Base-by-base conservation (phyloP, 768 basidiomycete genomes). In the Suillus americanus region DNA sequence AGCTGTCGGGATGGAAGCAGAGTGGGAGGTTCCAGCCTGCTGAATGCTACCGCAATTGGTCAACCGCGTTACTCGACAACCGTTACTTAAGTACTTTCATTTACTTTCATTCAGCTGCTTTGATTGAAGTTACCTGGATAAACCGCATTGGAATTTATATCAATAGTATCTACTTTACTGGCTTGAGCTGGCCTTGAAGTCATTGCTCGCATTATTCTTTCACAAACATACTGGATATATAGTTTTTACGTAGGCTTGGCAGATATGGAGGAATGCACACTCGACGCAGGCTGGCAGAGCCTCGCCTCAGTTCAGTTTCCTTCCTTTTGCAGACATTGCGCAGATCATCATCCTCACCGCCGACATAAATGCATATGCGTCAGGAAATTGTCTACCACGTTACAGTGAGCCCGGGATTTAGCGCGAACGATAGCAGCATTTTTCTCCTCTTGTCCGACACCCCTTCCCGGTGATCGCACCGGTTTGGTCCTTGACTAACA, bases 21-120 rank as follows among this genome's bases (percentile, higher is more conserved):
- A 90, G 78, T 91, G 90, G 89, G 89, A 92, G 74, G 88, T 92
- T 54, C 85, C 89, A 72, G 79, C 90, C 60, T 89, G 88, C 75
- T 90, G 69, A 73, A 10, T 28, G 10, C 2, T 9, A 23, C 10
- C 43, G 9, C 37, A 38, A 10, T 46, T 16, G 12, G 23, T 48
- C 20, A 35, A 25, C 41, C n/a, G n/a, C n/a, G n/a, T n/a, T n/a
- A n/a, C n/a, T n/a, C n/a, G 10, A 41, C 12, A 20, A 12, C 23
- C 28, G 1, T 59, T 59, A 33, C 53, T 33, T 9, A 50, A 16
- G 14, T 50, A 48, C n/a, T 48, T 16, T 16, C 25, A 16, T 51
- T 28, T 54, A 59, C 25, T 40, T 28, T 1, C 40, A 28, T 41
- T 59, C 38, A 25, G 25, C 18, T 53, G 18, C 51, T 53, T 9